Evolutionary conservation across 139 green algal genomes (phyloP).

Genomic region (Yamagishiella unicocca): DNA sequence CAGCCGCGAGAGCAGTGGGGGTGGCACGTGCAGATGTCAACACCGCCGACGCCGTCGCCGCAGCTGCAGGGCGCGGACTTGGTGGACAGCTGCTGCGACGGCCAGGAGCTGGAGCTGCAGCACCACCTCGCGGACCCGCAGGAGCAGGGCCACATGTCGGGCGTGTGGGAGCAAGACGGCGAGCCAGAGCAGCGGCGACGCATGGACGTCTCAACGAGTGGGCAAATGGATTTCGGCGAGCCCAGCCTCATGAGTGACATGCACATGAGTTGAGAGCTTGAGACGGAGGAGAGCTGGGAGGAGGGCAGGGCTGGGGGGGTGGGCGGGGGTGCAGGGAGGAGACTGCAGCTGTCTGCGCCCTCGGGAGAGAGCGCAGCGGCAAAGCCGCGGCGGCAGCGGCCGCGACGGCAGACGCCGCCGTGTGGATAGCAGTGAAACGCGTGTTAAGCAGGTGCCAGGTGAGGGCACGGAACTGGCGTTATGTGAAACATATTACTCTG

Average conservation of each 20-base stretch:
- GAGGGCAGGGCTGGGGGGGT: no score
- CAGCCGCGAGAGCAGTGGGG: conserved; percentile 39
- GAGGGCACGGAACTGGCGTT: no score
- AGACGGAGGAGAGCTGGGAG: no score
- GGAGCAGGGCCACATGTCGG: not conserved
- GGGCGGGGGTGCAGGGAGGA: no score
- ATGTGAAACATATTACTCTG: no score
- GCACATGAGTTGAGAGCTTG: conserved; percentile 1
- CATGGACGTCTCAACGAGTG: conserved; percentile 10
- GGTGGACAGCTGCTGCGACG: not conserved
- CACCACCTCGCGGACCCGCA: not conserved
- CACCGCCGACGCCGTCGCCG: not conserved
- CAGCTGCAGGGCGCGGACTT: not conserved
- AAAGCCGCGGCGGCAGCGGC: no score
- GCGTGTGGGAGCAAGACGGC: not conserved
- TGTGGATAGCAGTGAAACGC: no score
- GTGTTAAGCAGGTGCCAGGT: no score
- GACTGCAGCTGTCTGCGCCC: no score
- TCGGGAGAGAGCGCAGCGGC: no score
- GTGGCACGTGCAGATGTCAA: conserved; percentile 28
- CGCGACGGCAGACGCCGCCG: no score
- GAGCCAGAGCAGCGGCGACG: not conserved
- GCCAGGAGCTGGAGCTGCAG: not conserved
- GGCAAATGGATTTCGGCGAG: not conserved
- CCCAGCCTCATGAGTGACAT: not conserved